Base-by-base conservation (phyloP, 164 flowering plant species). In the Stephania cephalantha region DNA sequence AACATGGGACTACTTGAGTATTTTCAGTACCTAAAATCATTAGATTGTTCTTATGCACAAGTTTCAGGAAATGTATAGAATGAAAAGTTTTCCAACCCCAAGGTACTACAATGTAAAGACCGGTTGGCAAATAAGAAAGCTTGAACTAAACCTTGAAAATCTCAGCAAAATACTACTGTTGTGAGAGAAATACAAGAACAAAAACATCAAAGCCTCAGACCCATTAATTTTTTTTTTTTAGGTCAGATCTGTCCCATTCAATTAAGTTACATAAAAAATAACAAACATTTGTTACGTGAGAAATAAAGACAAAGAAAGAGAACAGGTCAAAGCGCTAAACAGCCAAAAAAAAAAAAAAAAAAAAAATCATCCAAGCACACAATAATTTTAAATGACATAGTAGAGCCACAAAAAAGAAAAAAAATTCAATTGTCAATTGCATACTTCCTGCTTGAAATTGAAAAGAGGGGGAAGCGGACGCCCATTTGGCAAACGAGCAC, bases 401-500 rank as follows among this genome's bases (percentile, higher is more conserved):
- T 4, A 18, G 20, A 58, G n/a, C 22, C 17, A 61, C 66, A 61
- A 20, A 20, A 53, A 53, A 25, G n/a, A 58, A 58, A n/a, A 61
- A 18, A 12, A 25, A n/a, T 9, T 29, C 30, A 50, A 22, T 45
- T 9, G 61, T 71, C 44, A 13, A 53, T 48, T 17, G 46, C 86
- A 68, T 84, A 94, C 98, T 80, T 94, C 98, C 77, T 92, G 97
- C 71, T 89, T 90, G 71, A 94, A 94, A 82, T 94, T 88, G 84
- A 94, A 94, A 44, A 94, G 90, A 20, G 95, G 88, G 4, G 98
- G 98, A 73, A 94, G 84, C 44, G 91, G 92, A 46, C 91, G 95
- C 13, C 95, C 93, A 85, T 91, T 92, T 70, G 98, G 98, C 48
- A 94, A 87, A 64, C 95, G 92, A 7, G 90, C 91, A 91, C 89